Conservation (phyloP, 2,329 filamentous ascomycete species). For the Sarocladiaceae sp. region DNA sequence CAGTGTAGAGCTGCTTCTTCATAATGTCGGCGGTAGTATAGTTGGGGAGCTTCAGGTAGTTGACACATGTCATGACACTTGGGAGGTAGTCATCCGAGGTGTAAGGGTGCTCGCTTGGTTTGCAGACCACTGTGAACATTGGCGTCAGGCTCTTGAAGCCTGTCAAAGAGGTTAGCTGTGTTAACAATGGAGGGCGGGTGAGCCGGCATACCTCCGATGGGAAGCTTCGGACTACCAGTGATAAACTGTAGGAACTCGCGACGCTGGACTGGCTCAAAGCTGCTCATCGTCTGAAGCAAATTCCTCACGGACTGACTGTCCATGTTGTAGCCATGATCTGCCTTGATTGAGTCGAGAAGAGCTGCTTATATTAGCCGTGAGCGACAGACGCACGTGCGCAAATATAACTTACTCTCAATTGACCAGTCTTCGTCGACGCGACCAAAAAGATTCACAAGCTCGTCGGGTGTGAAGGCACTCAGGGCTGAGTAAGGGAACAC, state of each 20-base stretch:
- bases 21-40: slow-evolving; percentile 77
- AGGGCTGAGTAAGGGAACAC: slow-evolving; percentile 94
- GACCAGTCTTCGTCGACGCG: slow-evolving; percentile 94
- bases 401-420: slow-evolving; percentile 71
- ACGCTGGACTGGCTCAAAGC: slow-evolving; percentile 65
- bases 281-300: slow-evolving; percentile 88
- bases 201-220: slow-evolving; percentile 78
- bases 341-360: slow-evolving; percentile 96
- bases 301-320: slow-evolving; percentile 95
- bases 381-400: slow-evolving; percentile 1
- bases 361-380: slow-evolving; percentile 43
- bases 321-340: slow-evolving; percentile 97
- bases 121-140: slow-evolving; percentile 99
- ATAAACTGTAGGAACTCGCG: slow-evolving; percentile 97
- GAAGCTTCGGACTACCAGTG: slow-evolving; percentile 94
- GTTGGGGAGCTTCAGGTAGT: slow-evolving; percentile 95
- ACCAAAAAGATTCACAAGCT: slow-evolving; percentile 91
- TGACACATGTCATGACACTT: slow-evolving; percentile 99
- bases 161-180: slow-evolving; percentile 36
- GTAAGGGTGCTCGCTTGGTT: slow-evolving; percentile 92
- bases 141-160: slow-evolving; percentile 95
- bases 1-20: slow-evolving; percentile 70
- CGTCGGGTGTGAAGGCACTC: slow-evolving; percentile 88
- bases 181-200: not conserved
- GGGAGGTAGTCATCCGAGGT: slow-evolving; percentile 96